phyloP scores from a whole-genome alignment of 2,329 filamentous ascomycete species.

The Colletotrichum sp. region DNA sequence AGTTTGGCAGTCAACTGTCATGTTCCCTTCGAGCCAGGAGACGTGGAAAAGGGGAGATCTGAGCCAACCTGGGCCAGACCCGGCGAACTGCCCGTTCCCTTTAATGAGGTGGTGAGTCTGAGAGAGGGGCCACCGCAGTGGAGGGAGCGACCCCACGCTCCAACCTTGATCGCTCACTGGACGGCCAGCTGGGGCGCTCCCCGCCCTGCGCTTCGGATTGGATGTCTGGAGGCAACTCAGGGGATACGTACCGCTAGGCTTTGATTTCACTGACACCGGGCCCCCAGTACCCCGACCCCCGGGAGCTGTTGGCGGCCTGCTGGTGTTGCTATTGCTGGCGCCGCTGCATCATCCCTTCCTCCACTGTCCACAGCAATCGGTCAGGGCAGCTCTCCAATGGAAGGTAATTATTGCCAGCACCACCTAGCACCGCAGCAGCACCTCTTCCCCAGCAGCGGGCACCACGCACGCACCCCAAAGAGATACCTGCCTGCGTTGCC shows the following conservation, averaged over 20 bases:
- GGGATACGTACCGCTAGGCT: neutral
- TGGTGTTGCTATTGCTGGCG: neutral
- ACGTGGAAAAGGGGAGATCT: neutral
- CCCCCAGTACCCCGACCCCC: neutral
- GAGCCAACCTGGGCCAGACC: neutral
- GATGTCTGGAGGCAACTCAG: neutral
- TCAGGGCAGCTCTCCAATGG: neutral
- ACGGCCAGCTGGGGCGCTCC: neutral
- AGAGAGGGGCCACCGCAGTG: neutral
- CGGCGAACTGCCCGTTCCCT: neutral
- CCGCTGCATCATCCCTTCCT: slow-evolving; percentile 6
- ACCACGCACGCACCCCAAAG: neutral
- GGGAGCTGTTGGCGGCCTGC: neutral
- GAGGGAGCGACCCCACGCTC: slow-evolving; percentile 1
- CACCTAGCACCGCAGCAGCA: neutral
- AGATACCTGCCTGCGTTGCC: neutral
- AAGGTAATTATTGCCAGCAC: neutral
- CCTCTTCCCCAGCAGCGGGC: neutral
- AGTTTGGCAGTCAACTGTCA: neutral
- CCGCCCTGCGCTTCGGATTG: neutral
- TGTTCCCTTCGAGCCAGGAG: neutral
- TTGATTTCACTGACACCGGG: neutral
- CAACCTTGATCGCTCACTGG: neutral
- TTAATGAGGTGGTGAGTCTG: neutral
- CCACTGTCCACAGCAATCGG: neutral